phyloP scores from a whole-genome alignment of 2,329 filamentous ascomycete species.

The Talaromyces sp. region DNA sequence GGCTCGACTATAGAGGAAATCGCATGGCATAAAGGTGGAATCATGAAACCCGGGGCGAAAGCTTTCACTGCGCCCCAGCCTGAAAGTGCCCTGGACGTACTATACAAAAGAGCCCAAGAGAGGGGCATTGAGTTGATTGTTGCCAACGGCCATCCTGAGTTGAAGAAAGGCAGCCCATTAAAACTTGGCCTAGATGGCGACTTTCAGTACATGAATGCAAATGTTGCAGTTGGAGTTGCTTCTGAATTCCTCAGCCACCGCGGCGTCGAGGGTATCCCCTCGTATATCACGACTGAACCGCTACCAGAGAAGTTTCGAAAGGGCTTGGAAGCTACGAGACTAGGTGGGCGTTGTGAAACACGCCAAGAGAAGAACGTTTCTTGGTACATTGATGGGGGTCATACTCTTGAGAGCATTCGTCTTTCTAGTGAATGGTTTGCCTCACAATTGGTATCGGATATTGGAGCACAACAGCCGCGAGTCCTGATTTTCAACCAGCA shows the following conservation, averaged over 20 bases:
- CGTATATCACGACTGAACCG: slow-evolving; percentile 31
- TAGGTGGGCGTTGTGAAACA: slow-evolving; percentile 75
- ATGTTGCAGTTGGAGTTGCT: slow-evolving; percentile 52
- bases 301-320: slow-evolving; percentile 59
- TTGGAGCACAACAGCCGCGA: slow-evolving; percentile 40
- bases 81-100: slow-evolving; percentile 50
- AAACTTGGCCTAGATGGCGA: slow-evolving; percentile 57
- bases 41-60: slow-evolving; percentile 65
- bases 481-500: slow-evolving; percentile 91
- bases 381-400: slow-evolving; percentile 85
- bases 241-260: slow-evolving; percentile 35
- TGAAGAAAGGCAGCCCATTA: slow-evolving; percentile 38
- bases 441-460: slow-evolving; percentile 38
- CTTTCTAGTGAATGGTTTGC: slow-evolving; percentile 76
- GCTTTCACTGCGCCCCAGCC: slow-evolving; percentile 61
- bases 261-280: slow-evolving; percentile 31
- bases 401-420: slow-evolving; percentile 78
- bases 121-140: slow-evolving; percentile 46
- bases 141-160: slow-evolving; percentile 45
- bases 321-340: slow-evolving; percentile 63
- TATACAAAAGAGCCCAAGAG: slow-evolving; percentile 52
- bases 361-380: slow-evolving; percentile 53
- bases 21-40: slow-evolving; percentile 87
- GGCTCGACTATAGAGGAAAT: slow-evolving; percentile 76
- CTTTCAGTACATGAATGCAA: slow-evolving; percentile 61